A percentile compares a stretch with the other conserved stretches of the same genome.
These are phyloP conservation scores for Gardenia jasminoides DNA, from an alignment of 257 asterid species.

Conservation along the genomic window DNA sequence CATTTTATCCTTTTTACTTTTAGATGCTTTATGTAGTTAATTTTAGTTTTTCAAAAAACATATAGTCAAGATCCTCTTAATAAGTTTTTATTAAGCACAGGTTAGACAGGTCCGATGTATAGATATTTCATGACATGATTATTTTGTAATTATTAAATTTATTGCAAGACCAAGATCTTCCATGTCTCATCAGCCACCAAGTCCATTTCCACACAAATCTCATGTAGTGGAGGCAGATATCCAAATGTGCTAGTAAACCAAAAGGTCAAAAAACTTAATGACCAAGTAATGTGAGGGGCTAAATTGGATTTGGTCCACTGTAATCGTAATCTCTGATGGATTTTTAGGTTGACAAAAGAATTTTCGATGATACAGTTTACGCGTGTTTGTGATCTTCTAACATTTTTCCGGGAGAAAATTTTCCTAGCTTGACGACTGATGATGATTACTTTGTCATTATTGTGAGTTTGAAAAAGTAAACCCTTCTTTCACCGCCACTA, in stretches of 20 bases:
- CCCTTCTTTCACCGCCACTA: not conserved
- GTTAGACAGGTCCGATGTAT: too few relatives aligned
- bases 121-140: too few relatives aligned
- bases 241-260: not conserved
- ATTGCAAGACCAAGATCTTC: too few relatives aligned
- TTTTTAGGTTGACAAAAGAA: not conserved
- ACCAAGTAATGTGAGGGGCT: not conserved
- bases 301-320: not conserved
- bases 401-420: not conserved
- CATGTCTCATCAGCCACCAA: not conserved
- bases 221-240: not conserved
- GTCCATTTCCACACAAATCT: not conserved
- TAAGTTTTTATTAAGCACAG: too few relatives aligned
- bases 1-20: too few relatives aligned
- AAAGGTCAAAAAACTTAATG: not conserved
- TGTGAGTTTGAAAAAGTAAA: not conserved
- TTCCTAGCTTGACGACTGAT: not conserved
- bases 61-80: not conserved
- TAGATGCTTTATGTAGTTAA: too few relatives aligned
- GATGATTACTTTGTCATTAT: not conserved
- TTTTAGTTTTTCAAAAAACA: too few relatives aligned
- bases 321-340: not conserved
- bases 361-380: not conserved
- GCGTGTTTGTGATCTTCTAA: conserved; percentile 2
- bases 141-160: too few relatives aligned